Conservation (phyloP, 805 yeast species). For the Cyberlindnera misumaiensis region DNA sequence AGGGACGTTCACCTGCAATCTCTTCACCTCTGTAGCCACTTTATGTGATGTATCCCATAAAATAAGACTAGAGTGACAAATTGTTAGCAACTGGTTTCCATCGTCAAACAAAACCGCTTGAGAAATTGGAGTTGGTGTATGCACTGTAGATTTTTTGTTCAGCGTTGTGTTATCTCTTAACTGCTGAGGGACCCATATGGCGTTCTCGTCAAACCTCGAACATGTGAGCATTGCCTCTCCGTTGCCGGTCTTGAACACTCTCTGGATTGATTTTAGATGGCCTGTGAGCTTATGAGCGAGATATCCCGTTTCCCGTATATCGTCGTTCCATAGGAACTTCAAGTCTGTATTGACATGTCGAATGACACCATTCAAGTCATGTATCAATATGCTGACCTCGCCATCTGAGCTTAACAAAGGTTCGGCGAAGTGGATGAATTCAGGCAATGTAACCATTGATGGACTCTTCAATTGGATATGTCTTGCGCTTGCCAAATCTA, state of each 20-base stretch:
- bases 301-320: slow-evolving; percentile 14
- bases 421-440: slow-evolving; percentile 31
- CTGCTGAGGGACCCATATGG: slow-evolving; percentile 48
- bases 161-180: slow-evolving; percentile 30
- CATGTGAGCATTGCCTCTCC: slow-evolving; percentile 55
- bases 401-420: slow-evolving; percentile 14
- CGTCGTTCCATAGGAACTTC: slow-evolving; percentile 16
- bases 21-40: slow-evolving; percentile 18
- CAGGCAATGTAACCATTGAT: slow-evolving; percentile 27
- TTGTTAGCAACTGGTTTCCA: slow-evolving; percentile 39
- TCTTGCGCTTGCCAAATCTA: slow-evolving; percentile 2
- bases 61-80: slow-evolving; percentile 38
- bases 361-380: slow-evolving; percentile 36
- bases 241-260: slow-evolving; percentile 57
- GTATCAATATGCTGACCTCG: slow-evolving; percentile 36
- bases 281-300: slow-evolving; percentile 68
- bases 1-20: slow-evolving; percentile 10
- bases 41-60: slow-evolving; percentile 53
- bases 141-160: slow-evolving; percentile 31
- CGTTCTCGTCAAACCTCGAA: slow-evolving; percentile 56
- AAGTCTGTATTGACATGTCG: slow-evolving; percentile 27
- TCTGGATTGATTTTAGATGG: slow-evolving; percentile 72
- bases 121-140: slow-evolving; percentile 40
- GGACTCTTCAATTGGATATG: slow-evolving; percentile 19
- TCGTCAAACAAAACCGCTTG: slow-evolving; percentile 43